Percentiles rank a stretch among this genome's conserved stretches.
These are phyloP conservation scores for Hondaea fermentalgiana DNA, from an alignment of 108 stramenopile species.

Conservation along the genomic window DNA sequence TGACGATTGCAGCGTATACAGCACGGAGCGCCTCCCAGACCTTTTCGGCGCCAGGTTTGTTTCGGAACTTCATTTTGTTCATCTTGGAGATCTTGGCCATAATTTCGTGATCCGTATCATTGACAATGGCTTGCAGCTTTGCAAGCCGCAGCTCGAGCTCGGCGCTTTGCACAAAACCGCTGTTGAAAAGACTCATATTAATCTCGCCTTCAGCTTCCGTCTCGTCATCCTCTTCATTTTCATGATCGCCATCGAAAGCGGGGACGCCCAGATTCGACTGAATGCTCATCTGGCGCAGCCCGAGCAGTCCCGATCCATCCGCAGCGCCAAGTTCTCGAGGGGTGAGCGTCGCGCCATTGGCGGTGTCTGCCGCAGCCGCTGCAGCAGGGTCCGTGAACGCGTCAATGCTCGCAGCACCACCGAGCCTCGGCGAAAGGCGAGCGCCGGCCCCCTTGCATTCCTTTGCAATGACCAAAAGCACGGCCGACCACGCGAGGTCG, in stretches of 20 bases:
- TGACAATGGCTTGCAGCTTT: background rate
- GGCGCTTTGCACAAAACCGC: background rate
- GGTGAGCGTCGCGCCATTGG: background rate
- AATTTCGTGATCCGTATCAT: background rate
- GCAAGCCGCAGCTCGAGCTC: background rate
- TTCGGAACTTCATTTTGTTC: slow-evolving; percentile 13
- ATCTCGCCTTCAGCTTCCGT: background rate
- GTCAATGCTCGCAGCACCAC: too few species aligned
- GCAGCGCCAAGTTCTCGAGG: background rate
- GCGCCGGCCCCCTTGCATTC: background rate
- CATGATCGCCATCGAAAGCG: background rate
- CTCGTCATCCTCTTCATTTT: background rate
- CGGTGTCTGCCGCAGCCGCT: background rate
- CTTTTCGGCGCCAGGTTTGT: background rate
- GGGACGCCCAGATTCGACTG: background rate
- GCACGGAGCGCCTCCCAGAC: background rate
- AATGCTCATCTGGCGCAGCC: background rate
- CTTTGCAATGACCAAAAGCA: background rate
- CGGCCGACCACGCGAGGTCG: background rate
- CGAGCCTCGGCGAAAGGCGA: background rate
- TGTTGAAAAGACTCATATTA: background rate
- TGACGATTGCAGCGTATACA: background rate
- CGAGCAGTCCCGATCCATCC: background rate
- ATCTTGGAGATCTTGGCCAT: slow-evolving; percentile 1
- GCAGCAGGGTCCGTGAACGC: background rate